Evolutionary conservation across 371 early-diverging fungal species (phyloP), one percentile per base, ranked within the genome.

Genomic region (Funneliformis caledonium): DNA sequence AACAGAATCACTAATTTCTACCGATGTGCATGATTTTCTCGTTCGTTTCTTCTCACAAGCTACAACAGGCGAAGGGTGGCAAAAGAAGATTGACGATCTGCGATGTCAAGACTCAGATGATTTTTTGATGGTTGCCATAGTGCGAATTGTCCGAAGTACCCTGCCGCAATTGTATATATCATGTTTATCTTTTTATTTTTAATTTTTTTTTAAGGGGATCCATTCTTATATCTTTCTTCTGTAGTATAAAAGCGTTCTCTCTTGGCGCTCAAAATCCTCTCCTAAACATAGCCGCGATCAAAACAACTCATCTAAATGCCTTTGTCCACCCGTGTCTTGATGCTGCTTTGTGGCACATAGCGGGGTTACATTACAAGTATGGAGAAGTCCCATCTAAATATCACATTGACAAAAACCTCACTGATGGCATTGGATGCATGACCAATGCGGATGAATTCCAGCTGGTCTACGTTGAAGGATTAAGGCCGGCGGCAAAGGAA

Each of bases 271-370:
- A 75, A 47, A 81, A 73, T 52, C 81, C 81, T 45, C 81, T 81
- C 50, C 26, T 4, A 64, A 75, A 22, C 43, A 65, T 81, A 59
- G 11, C 8, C 3, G 75, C 50, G 19, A 74, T 81, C n/a, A 74
- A 81, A 74, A 45, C 64, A 47, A 37, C 75, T 0, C 74, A 81
- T 37, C 68, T 81, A 67, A 81, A 81, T 75, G 81, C 16, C 3
- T 81, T 81, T 45, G 75, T 73, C 7, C 75, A 81, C 52, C 81
- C 74, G 60, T 80, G 80, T 67, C 43, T 80, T 12, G 80, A 80
- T 52, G 33, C 22, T 22, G 33, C 62, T 73, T 62, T 80, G 14
- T 80, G 74, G 80, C 19, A 80, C 37, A 8, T 80, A n/a, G 80
- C 62, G 14, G 37, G 60, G 4, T 22, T 62, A 62, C 22, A 62